These are phyloP conservation scores for Coelastrella sp. DNA, from an alignment of 139 green algal genomes.

Conservation along the genomic window DNA sequence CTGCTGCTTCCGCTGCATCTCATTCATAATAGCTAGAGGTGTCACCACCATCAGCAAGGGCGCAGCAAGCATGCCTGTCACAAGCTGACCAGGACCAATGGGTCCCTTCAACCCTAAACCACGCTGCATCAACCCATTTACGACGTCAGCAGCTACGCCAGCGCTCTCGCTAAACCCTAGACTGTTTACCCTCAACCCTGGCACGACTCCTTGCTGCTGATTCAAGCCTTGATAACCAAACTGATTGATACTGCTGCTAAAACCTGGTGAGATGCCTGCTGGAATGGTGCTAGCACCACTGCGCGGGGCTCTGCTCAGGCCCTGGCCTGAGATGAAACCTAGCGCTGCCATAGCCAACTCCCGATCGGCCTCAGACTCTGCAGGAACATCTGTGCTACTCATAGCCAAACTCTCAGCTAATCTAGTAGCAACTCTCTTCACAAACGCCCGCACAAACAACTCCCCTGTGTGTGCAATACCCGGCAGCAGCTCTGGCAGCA, in stretches of 20 bases:
- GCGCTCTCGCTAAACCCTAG: neutral
- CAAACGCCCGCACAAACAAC: conserved; percentile 72
- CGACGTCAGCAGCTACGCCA: neutral
- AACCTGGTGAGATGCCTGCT: neutral
- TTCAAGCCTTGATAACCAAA: neutral
- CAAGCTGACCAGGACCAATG: conserved; percentile 27
- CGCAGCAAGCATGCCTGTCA: conserved; percentile 35
- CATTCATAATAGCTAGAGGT: conserved; percentile 20
- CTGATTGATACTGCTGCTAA: conserved; percentile 26
- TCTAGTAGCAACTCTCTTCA: conserved; percentile 59
- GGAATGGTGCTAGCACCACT: neutral
- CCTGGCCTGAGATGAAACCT: conserved; percentile 19
- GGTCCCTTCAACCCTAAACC: neutral
- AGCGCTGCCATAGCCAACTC: conserved; percentile 31
- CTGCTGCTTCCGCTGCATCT: conserved; percentile 41
- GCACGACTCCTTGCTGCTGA: neutral
- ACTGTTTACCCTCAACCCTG: neutral
- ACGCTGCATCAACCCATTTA: neutral
- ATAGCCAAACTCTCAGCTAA: neutral
- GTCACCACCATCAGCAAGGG: conserved; percentile 41
- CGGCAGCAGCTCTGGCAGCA: conserved; percentile 84
- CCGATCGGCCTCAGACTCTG: conserved; percentile 15
- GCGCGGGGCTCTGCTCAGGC: neutral
- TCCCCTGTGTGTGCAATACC: conserved; percentile 69
- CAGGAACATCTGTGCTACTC: too few relatives aligned